Percentiles rank a stretch among this genome's conserved stretches.
phyloP scores from a whole-genome alignment of 192 early-diverging fungal genomes.

The Backusella mclennaniae region DNA sequence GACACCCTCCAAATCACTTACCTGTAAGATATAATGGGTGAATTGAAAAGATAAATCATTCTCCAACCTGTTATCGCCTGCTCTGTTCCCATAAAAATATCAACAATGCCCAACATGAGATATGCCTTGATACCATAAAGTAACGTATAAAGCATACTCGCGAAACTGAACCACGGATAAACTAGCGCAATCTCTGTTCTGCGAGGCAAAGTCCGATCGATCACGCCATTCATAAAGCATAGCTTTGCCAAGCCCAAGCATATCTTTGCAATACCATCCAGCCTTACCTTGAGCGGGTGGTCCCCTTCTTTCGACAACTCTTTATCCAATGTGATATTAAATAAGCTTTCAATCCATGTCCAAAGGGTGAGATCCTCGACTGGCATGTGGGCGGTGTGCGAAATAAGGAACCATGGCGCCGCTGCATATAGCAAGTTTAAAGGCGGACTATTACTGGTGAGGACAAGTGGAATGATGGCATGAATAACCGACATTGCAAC shows the following conservation, averaged over 20 bases:
- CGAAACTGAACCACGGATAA: not conserved
- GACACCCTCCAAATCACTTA: not conserved
- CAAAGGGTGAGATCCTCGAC: not conserved
- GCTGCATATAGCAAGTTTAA: constrained; percentile 1
- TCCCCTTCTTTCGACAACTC: not conserved
- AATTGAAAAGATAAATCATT: constrained; percentile 23
- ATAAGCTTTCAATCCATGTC: not conserved
- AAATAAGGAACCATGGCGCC: not conserved
- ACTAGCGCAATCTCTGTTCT: not conserved
- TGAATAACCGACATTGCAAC: not conserved
- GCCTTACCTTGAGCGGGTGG: not conserved
- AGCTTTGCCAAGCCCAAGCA: constrained; percentile 9
- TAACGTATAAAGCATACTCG: not conserved
- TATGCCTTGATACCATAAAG: constrained; percentile 24
- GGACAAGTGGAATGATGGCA: not conserved
- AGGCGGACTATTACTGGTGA: not conserved
- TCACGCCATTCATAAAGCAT: not conserved
- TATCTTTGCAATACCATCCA: constrained; percentile 15
- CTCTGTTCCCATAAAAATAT: constrained; percentile 12
- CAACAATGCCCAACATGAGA: constrained; percentile 1
- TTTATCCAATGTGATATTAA: not conserved
- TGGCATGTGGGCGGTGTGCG: not conserved
- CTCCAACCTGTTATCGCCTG: not conserved
- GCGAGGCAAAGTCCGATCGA: not conserved
- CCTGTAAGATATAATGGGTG: constrained; percentile 20